Evolutionary conservation across 192 early-diverging fungal species (phyloP).

Genomic region (Podochytrium sp.): DNA sequence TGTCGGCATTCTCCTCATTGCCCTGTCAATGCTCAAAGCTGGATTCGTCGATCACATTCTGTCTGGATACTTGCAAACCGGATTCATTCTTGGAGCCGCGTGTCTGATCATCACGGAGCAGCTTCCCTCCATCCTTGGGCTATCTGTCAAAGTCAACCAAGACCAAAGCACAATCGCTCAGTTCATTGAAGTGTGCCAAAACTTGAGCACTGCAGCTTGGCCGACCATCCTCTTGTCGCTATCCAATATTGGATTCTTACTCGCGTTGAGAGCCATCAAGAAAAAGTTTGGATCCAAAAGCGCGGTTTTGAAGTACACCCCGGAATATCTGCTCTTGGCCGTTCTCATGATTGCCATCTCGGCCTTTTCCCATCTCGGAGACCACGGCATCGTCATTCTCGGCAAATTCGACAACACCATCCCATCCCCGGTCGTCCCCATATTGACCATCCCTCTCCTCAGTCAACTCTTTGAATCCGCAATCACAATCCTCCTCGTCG

Average conservation of each 20-base stretch:
- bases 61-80: constrained; percentile 39
- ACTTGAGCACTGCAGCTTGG: background rate
- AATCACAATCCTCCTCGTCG: constrained; percentile 44
- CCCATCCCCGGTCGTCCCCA: constrained; percentile 29
- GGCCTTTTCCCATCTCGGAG: constrained; percentile 29
- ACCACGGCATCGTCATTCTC: constrained; percentile 38
- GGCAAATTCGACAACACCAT: constrained; percentile 44
- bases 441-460: constrained; percentile 29
- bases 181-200: constrained; percentile 17
- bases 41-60: constrained; percentile 54
- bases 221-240: constrained; percentile 2
- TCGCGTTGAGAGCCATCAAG: constrained; percentile 19
- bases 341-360: constrained; percentile 38
- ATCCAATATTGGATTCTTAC: constrained; percentile 31
- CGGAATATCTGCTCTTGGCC: constrained; percentile 39
- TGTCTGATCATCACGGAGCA: constrained; percentile 47
- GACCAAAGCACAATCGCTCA: constrained; percentile 5
- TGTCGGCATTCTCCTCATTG: constrained; percentile 37
- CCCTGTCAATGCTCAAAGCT: constrained; percentile 34
- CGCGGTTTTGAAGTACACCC: background rate
- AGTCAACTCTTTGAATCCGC: constrained; percentile 37
- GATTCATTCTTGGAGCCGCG: constrained; percentile 31
- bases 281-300: constrained; percentile 13
- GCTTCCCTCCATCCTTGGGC: constrained; percentile 37
- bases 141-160: constrained; percentile 13